Percentiles rank a stretch among this genome's conserved stretches.
Evolutionary conservation across 2,329 filamentous ascomycete species (phyloP).

Genomic region (Xylariaceae sp.): DNA sequence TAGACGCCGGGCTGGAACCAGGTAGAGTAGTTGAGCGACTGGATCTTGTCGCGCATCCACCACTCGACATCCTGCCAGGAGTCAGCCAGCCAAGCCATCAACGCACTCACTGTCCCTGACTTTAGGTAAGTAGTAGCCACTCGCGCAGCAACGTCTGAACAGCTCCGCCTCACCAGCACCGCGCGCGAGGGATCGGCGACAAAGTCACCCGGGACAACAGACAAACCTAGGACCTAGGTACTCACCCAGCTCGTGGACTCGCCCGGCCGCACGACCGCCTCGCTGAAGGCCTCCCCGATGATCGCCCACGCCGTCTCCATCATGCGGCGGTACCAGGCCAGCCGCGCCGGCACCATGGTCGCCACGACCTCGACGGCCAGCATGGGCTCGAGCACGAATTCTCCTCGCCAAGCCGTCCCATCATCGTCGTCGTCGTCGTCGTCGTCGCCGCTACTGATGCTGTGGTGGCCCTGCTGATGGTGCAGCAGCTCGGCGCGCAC

Average conservation of each 20-base stretch:
- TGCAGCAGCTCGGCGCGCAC: conserved; percentile 26
- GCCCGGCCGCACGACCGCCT: conserved; percentile 33
- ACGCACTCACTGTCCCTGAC: too few relatives aligned
- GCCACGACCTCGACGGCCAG: conserved; percentile 38
- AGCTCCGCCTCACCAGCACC: too few relatives aligned
- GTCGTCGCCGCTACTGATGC: too few relatives aligned
- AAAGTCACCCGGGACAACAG: neutral
- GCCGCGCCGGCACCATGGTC: conserved; percentile 31
- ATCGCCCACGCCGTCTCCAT: conserved; percentile 45
- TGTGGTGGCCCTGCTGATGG: too few relatives aligned
- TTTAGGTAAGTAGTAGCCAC: too few relatives aligned
- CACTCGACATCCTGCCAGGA: conserved; percentile 42
- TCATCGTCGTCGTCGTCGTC: too few relatives aligned
- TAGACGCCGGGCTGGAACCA: conserved; percentile 43
- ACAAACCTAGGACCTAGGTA: too few relatives aligned
- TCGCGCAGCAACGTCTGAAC: too few relatives aligned
- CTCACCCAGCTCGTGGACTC: conserved; percentile 31
- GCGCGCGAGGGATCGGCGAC: too few relatives aligned
- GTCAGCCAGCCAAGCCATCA: too few relatives aligned
- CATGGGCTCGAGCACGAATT: conserved; percentile 36
- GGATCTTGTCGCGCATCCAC: conserved; percentile 43
- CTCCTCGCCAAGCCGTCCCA: conserved; percentile 30
- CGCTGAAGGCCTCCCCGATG: conserved; percentile 38
- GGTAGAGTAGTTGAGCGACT: conserved; percentile 41
- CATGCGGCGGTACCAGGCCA: conserved; percentile 36